Conservation (phyloP, 1,139 yeast genomes). For the Sugiyamaella grinbergsii region DNA sequence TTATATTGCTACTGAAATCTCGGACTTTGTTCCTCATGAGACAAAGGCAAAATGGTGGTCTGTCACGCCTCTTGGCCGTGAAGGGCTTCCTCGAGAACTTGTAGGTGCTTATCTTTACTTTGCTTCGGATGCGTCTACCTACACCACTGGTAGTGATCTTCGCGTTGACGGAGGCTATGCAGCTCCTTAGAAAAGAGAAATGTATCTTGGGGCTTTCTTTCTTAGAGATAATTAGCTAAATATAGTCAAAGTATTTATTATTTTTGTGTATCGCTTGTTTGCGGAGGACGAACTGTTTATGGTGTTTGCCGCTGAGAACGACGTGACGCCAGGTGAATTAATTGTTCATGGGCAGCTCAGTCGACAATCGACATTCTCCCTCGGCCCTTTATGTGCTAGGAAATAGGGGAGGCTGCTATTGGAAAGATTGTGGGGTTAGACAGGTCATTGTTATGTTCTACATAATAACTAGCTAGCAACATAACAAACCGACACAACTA, state of each 20-base stretch:
- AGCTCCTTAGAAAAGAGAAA: slow-evolving; percentile 31
- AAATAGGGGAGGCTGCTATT: too few species aligned
- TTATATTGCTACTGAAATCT: slow-evolving; percentile 72
- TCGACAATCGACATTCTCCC: too few species aligned
- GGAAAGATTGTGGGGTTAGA: too few species aligned
- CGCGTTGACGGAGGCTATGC: slow-evolving; percentile 84
- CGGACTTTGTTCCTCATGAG: slow-evolving; percentile 58
- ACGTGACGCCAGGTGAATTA: too few species aligned
- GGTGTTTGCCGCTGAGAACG: too few species aligned
- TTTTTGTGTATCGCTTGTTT: too few species aligned
- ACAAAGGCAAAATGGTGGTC: slow-evolving; percentile 64
- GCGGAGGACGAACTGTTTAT: too few species aligned
- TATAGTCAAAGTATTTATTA: neutral
- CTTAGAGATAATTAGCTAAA: neutral
- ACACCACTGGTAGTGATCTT: slow-evolving; percentile 81
- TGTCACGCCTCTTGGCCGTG: slow-evolving; percentile 81
- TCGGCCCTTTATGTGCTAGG: too few species aligned
- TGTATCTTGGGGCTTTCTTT: neutral
- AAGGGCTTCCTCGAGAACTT: slow-evolving; percentile 74
- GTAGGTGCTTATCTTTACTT: slow-evolving; percentile 85
- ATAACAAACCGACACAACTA: too few species aligned
- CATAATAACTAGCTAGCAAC: too few species aligned
- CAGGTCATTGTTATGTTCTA: too few species aligned
- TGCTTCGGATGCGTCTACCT: slow-evolving; percentile 85
- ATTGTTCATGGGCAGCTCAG: neutral